Evolutionary conservation across 768 basidiomycete species (phyloP), one percentile per base, ranked within the genome.

Genomic region (Jaapia argillacea): DNA sequence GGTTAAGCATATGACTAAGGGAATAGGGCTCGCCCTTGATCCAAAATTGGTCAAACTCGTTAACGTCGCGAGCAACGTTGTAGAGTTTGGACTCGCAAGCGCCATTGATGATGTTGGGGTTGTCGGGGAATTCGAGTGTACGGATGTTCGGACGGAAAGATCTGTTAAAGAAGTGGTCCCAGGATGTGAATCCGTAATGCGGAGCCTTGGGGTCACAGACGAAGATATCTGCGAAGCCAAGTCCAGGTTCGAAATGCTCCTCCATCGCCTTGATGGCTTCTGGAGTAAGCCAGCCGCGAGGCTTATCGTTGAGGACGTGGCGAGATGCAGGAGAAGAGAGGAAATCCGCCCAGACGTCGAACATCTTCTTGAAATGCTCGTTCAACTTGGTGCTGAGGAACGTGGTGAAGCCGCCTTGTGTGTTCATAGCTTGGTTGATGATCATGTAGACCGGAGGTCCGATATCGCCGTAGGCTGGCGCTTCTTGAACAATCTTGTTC

Each of bases 11-110:
- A 51, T 79, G 67, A 6, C 54, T 25, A 35, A 81, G 71, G 2
- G 78, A 80, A 56, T 81, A 82, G 0, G 71, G 69, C 51, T 79
- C 63, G 0, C 67, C 74, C 53, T 82, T 81, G 56, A 79, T 51
- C 77, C 76, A 81, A 58, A 81, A 79, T 25, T 54, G 50, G 43
- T 77, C 74, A 4, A 54, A 54, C 2, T 52, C 54, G 41, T 71
- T 52, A 25, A 75, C 68, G 43, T 70, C 47, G 25, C 36, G 23
- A 2, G 56, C 58, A 35, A 74, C 62, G 28, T 64, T 59, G 54
- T 72, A 69, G 3, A 74, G 55, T 16, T 58, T 65, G 14, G 72
- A 74, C 53, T 82, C 79, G 62, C 78, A 81, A 7, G 71, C 60
- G 46, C 62, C 69, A 43, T 46, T 57, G 33, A 67, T 41, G 38